Evolutionary conservation across 1,139 yeast species (phyloP).

Genomic region (Lodderomyces oxycetoniae): DNA sequence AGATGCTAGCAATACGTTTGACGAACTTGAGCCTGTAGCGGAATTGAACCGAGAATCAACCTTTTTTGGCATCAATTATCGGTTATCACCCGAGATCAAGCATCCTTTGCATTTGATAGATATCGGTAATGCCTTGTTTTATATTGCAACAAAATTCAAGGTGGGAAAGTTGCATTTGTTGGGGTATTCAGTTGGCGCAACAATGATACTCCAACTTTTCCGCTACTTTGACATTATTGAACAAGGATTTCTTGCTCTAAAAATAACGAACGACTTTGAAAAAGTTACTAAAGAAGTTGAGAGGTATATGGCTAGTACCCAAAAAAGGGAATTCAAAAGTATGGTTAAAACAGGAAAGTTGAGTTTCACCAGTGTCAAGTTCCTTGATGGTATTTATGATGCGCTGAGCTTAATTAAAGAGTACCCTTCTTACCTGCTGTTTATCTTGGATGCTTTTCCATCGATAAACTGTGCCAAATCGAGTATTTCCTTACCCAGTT

Average conservation of each 20-base stretch:
- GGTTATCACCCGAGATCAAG: constrained; percentile 57
- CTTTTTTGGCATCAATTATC: constrained; percentile 54
- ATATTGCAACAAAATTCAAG: constrained; percentile 19
- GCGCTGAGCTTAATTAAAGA: constrained; percentile 28
- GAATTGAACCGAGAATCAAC: constrained; percentile 14
- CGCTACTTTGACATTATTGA: constrained; percentile 20
- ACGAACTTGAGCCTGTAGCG: constrained; percentile 48
- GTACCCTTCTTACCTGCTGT: constrained; percentile 30
- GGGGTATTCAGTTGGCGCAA: constrained; percentile 87
- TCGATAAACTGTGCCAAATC: constrained; percentile 9
- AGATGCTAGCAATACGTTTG: constrained; percentile 56
- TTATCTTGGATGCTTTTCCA: constrained; percentile 33
- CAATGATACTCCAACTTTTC: constrained; percentile 56
- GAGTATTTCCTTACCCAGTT: constrained; percentile 1
- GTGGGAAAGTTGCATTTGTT: constrained; percentile 27
- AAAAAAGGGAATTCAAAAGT: neutral
- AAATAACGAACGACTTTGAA: constrained; percentile 7
- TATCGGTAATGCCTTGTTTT: constrained; percentile 41
- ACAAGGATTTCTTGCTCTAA: constrained; percentile 12
- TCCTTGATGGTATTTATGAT: constrained; percentile 41
- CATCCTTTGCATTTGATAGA: constrained; percentile 68
- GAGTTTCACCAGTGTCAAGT: constrained; percentile 7
- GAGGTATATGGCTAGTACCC: neutral
- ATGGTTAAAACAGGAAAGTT: neutral
- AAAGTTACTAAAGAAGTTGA: constrained; percentile 10